phyloP scores from a whole-genome alignment of 805 yeast genomes.

The Ogataea haglerorum region DNA sequence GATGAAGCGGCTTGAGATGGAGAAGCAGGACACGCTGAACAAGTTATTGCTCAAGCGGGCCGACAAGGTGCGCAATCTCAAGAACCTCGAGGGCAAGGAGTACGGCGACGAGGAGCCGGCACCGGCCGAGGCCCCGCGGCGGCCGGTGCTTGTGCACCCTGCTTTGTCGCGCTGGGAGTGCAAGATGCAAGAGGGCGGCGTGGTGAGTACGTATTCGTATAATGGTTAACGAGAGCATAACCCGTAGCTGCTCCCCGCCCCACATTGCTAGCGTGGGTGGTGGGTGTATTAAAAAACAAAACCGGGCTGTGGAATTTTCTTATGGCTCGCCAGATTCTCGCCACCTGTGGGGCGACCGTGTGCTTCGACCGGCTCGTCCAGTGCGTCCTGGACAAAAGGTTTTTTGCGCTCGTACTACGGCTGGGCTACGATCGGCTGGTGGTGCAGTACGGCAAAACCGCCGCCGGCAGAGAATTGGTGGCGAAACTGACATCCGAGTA shows the following conservation, averaged over 20 bases:
- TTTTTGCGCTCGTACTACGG: slow-evolving; percentile 35
- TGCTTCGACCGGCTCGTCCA: slow-evolving; percentile 62
- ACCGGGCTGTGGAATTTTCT: slow-evolving; percentile 1
- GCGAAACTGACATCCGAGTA: slow-evolving; percentile 6
- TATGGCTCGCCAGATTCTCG: slow-evolving; percentile 36
- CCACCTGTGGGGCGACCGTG: slow-evolving; percentile 91
- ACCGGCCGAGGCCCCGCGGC: slow-evolving; percentile 24
- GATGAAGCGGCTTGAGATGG: slow-evolving; percentile 82
- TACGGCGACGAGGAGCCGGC: slow-evolving; percentile 27
- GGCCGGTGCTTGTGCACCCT: slow-evolving; percentile 44
- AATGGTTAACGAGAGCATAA: neutral
- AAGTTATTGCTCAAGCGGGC: slow-evolving; percentile 83
- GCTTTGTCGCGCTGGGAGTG: slow-evolving; percentile 43
- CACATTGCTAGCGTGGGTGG: too few relatives aligned
- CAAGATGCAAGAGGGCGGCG: slow-evolving; percentile 18
- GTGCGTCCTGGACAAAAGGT: slow-evolving; percentile 35
- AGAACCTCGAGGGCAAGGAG: slow-evolving; percentile 27
- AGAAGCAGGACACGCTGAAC: slow-evolving; percentile 87
- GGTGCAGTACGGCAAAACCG: slow-evolving; percentile 55
- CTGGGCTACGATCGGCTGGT: slow-evolving; percentile 40
- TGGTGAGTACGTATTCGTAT: slow-evolving; percentile 21
- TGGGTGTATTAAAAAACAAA: neutral
- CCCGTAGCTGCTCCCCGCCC: too few relatives aligned
- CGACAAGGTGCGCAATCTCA: slow-evolving; percentile 51
- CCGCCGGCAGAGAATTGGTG: slow-evolving; percentile 13